Evolutionary conservation across 2,329 filamentous ascomycete species (phyloP), one percentile per base, ranked within the genome.

Genomic region (Orbilia brochopaga): DNA sequence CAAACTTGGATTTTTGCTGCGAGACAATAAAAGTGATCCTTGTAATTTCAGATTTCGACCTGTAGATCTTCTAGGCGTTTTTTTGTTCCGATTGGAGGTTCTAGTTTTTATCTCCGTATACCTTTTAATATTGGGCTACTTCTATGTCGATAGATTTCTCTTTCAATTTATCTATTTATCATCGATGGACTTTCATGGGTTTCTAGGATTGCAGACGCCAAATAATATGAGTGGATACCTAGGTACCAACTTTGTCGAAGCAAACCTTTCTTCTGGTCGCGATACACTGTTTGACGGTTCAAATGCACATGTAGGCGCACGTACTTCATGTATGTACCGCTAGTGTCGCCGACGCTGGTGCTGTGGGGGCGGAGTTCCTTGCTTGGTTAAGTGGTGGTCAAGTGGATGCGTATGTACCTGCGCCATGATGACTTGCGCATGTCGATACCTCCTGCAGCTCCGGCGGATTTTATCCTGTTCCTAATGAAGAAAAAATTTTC

Each of bases 351-450:
- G 19, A 17, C 17, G n/a, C 35, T 19, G 23, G 46, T 44, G 19
- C 44, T 32, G 23, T n/a, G 15, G 27, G 6, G 19, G 21, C 44
- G 42, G n/a, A 44, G 15, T 32, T 32, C 27, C 27, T 32, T 32
- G 27, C 27, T 32, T 32, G 27, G 4, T 32, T 52, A 52, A 8
- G 27, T 32, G 27, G 8, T 3, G 8, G 27, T 8, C 27, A 32
- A 32, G 27, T 3, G 27, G 27, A 32, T 32, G 44, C 17, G 11
- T 10, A 59, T 54, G 62, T 66, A 59, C 62, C 62, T 66, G 62
- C 62, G 62, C 62, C 62, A 40, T 42, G 52, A 61, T 61, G 46
- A 21, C 42, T 55, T 58, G 35, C 23, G 23, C 21, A n/a, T 40
- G 42, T 3, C 44, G 44, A 48, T 48, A 48, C 44, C 19, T 48